A percentile compares a stretch with the other conserved stretches of the same genome.
Evolutionary conservation across 2,329 filamentous ascomycete species (phyloP).

Genomic region (Colletotrichum neosansevieriae): DNA sequence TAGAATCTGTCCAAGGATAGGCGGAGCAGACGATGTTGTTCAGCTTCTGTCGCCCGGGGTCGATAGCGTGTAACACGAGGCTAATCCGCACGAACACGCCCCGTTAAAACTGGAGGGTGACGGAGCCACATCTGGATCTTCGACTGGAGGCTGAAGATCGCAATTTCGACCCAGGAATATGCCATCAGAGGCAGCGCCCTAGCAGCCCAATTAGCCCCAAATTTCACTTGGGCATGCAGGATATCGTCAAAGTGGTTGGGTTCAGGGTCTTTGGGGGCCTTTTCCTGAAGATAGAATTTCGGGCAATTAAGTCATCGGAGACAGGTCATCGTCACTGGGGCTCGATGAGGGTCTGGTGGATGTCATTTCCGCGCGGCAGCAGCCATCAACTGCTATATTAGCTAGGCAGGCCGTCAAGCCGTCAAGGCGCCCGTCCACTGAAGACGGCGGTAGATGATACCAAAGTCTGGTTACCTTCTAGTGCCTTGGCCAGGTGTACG

Average conservation of each 20-base stretch:
- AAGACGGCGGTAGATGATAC: background rate
- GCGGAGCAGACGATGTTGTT: constrained; percentile 11
- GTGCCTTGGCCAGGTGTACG: constrained; percentile 6
- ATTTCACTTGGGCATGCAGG: constrained; percentile 22
- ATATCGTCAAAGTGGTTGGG: constrained; percentile 25
- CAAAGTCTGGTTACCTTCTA: background rate
- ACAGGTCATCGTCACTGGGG: constrained; percentile 19
- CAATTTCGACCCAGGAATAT: constrained; percentile 37
- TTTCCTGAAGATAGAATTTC: constrained; percentile 24
- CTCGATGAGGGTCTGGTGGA: constrained; percentile 24
- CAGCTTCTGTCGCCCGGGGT: background rate
- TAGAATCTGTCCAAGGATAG: constrained; percentile 23
- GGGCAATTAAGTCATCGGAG: constrained; percentile 35
- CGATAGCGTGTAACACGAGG: constrained; percentile 23
- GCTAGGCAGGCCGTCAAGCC: background rate
- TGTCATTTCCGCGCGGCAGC: constrained; percentile 22
- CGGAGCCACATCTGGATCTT: constrained; percentile 37
- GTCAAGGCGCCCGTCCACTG: background rate
- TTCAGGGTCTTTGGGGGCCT: constrained; percentile 28
- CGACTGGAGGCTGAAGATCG: constrained; percentile 37
- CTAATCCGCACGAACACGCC: constrained; percentile 32
- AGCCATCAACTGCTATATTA: background rate
- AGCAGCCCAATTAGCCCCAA: constrained; percentile 29
- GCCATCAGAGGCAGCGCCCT: constrained; percentile 32
- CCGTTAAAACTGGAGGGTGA: background rate